These are phyloP conservation scores for Picochlorum costavermella DNA, from an alignment of 139 green algal genomes.

Conservation along the genomic window DNA sequence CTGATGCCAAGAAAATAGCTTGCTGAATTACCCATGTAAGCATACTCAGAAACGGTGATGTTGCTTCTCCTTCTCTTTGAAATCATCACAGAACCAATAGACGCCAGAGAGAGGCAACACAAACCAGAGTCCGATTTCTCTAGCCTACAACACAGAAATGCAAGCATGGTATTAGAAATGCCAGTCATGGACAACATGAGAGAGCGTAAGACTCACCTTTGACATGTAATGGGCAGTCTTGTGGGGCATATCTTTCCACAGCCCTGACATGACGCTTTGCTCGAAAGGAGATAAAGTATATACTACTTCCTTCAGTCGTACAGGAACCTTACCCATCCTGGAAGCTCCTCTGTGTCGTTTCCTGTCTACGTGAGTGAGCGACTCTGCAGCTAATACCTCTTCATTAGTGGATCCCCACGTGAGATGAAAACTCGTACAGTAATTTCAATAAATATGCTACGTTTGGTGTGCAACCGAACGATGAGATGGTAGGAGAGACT, in stretches of 20 bases:
- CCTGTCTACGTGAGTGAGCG: too few relatives aligned
- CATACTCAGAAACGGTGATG: conserved; percentile 53
- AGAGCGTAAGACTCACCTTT: conserved; percentile 6
- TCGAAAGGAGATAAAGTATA: conserved; percentile 84
- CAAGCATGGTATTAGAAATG: too few relatives aligned
- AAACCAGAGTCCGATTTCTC: conserved; percentile 18
- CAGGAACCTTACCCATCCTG: conserved; percentile 39
- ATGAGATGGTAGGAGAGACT: too few relatives aligned
- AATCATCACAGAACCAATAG: conserved; percentile 25
- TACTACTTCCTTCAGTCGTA: conserved; percentile 75
- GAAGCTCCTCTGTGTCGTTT: too few relatives aligned
- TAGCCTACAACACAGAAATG: conserved; percentile 10
- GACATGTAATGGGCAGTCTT: conserved; percentile 35
- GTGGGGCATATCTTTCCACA: conserved; percentile 63
- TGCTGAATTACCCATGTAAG: neutral
- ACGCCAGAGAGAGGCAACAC: conserved; percentile 20
- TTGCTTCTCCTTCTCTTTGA: conserved; percentile 68
- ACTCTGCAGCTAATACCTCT: too few relatives aligned
- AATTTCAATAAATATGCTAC: too few relatives aligned
- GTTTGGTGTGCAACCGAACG: too few relatives aligned
- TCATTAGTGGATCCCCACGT: too few relatives aligned
- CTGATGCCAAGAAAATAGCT: conserved; percentile 14
- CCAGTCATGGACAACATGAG: too few relatives aligned
- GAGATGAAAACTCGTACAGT: too few relatives aligned
- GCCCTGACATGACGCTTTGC: conserved; percentile 56